Conservation (phyloP, 225 moss, liverwort and hornwort genomes). For the Marchantia polymorpha region DNA sequence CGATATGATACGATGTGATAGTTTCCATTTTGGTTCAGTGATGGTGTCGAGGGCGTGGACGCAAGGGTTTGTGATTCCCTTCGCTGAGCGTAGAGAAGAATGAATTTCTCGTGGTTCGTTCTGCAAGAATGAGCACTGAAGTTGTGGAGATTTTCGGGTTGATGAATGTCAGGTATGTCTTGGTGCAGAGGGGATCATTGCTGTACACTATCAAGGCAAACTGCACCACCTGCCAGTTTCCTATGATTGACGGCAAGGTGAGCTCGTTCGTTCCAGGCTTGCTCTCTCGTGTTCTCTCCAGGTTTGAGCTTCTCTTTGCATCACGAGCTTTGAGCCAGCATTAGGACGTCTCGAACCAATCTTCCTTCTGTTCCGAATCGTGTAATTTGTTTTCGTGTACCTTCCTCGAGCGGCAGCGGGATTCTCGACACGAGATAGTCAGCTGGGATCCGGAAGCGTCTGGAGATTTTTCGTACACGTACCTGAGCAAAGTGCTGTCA, state of each 20-base stretch:
- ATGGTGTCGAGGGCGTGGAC: too few species aligned
- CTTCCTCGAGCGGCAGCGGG: not conserved
- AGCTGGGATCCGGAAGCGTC: not conserved
- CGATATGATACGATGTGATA: too few species aligned
- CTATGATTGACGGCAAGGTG: conserved; percentile 88
- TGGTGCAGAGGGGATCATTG: conserved; percentile 55
- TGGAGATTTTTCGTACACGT: not conserved
- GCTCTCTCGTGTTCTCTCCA: not conserved
- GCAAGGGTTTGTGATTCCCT: not conserved
- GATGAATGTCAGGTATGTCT: conserved; percentile 59
- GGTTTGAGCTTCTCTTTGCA: too few species aligned
- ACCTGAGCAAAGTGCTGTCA: not conserved
- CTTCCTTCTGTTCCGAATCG: too few species aligned
- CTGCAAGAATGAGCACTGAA: not conserved
- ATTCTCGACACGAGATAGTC: not conserved
- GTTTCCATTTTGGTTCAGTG: too few species aligned
- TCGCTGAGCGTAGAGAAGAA: not conserved
- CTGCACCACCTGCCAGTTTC: conserved; percentile 87
- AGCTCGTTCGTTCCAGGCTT: not conserved
- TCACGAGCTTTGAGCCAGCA: too few species aligned
- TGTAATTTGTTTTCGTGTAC: too few species aligned
- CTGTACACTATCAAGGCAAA: conserved; percentile 74
- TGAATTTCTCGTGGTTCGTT: not conserved
- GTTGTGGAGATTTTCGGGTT: not conserved
- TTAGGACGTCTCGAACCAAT: too few species aligned